These are phyloP conservation scores for Metschnikowia koreensis DNA, from an alignment of 805 yeast genomes.

Conservation along the genomic window DNA sequence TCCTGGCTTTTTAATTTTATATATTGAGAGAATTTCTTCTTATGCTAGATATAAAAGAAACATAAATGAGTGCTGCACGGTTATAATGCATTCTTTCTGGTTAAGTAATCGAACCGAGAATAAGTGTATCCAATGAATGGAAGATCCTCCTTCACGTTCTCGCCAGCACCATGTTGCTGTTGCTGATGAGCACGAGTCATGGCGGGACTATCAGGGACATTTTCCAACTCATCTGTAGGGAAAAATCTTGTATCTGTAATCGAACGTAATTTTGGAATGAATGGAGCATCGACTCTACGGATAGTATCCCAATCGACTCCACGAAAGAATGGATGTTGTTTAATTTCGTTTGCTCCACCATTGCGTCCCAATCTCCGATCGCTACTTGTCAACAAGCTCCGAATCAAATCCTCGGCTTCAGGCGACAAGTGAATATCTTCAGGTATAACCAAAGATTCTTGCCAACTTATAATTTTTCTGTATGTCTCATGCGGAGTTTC, in stretches of 20 bases:
- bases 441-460: slow-evolving; percentile 82
- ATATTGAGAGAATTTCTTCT: no score
- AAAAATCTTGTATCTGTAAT: slow-evolving; percentile 96
- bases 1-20: no score
- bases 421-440: slow-evolving; percentile 88
- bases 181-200: slow-evolving; percentile 57
- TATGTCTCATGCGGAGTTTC: slow-evolving; percentile 95
- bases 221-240: slow-evolving; percentile 96
- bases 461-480: slow-evolving; percentile 87
- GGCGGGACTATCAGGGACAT: slow-evolving; percentile 84
- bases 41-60: background rate
- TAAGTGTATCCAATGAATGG: slow-evolving; percentile 98
- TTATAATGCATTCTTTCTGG: slow-evolving; percentile 62
- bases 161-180: slow-evolving; percentile 49
- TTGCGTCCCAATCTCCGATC: slow-evolving; percentile 81
- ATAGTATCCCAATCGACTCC: slow-evolving; percentile 96
- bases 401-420: slow-evolving; percentile 83
- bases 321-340: slow-evolving; percentile 85
- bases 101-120: slow-evolving; percentile 88
- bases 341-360: slow-evolving; percentile 91
- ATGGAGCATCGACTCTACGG: slow-evolving; percentile 86
- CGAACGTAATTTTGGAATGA: slow-evolving; percentile 85
- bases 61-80: background rate
- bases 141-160: slow-evolving; percentile 74
- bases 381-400: slow-evolving; percentile 70